phyloP scores from a whole-genome alignment of 257 asterid species.

The Przewalskia tangutica region DNA sequence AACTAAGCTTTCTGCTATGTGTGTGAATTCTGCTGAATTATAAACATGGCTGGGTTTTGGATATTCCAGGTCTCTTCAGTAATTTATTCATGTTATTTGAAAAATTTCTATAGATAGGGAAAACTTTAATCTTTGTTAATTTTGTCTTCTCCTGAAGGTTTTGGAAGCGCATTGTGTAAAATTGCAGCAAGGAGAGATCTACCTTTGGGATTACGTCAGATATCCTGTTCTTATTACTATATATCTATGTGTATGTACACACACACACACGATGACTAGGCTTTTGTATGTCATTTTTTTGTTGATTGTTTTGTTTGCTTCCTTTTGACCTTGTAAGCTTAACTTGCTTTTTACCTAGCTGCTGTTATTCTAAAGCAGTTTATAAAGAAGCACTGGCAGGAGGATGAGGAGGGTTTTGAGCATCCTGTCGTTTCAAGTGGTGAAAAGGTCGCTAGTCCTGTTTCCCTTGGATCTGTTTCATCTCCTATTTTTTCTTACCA shows the following conservation, averaged over 20 bases:
- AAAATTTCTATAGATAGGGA: neutral
- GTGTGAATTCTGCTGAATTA: neutral
- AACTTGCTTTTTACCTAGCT: constrained; percentile 66
- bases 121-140: neutral
- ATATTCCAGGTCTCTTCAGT: neutral
- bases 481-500: neutral
- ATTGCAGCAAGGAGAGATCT: constrained; percentile 68
- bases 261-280: neutral
- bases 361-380: constrained; percentile 89
- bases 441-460: constrained; percentile 45
- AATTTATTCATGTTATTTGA: neutral
- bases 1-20: neutral
- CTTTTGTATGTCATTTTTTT: neutral
- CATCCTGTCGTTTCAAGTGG: constrained; percentile 67
- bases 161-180: constrained; percentile 70
- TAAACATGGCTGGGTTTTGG: neutral
- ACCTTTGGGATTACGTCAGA: constrained; percentile 73
- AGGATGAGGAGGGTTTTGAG: constrained; percentile 76
- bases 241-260: neutral
- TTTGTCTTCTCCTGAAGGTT: constrained; percentile 33
- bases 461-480: neutral
- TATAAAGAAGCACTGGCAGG: constrained; percentile 81
- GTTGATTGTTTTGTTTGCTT: neutral
- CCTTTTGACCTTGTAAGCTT: constrained; percentile 27
- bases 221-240: constrained; percentile 48